A percentile compares a stretch with the other conserved stretches of the same genome.
Evolutionary conservation across 2,329 filamentous ascomycete species (phyloP).

Genomic region (Hawksworthiomyces lignivorus): DNA sequence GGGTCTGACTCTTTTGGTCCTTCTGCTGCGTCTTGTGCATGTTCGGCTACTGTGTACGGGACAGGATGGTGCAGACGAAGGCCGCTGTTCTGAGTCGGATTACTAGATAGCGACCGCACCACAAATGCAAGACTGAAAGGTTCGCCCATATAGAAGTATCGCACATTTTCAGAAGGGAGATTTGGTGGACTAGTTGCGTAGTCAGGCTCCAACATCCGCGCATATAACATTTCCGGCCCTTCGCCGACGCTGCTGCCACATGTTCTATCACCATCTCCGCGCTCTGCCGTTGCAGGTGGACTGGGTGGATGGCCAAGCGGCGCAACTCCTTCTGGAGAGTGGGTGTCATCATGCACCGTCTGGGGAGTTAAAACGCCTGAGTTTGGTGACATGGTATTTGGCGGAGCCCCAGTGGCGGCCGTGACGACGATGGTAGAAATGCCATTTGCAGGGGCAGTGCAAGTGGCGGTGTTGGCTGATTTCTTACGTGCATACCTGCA

Average conservation of each 20-base stretch:
- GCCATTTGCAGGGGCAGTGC: no score
- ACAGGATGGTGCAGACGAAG: slow-evolving; percentile 3
- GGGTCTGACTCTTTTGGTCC: background rate
- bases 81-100: background rate
- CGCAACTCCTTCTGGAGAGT: no score
- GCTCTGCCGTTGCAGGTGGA: background rate
- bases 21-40: slow-evolving; percentile 1
- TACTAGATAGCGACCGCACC: background rate
- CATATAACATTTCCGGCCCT: slow-evolving; percentile 5
- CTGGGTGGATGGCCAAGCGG: background rate
- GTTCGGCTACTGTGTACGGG: slow-evolving; percentile 2
- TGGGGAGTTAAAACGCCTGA: no score
- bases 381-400: no score
- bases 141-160: slow-evolving; percentile 7
- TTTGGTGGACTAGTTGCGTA: background rate
- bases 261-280: background rate
- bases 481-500: no score
- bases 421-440: no score
- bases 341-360: no score
- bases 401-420: no score
- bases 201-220: slow-evolving; percentile 1
- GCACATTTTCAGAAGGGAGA: background rate
- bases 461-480: no score
- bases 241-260: background rate
- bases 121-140: slow-evolving; percentile 6